A percentile compares a stretch with the other conserved stretches of the same genome.
Evolutionary conservation across 169 alveolate species (phyloP).

Genomic region (Babesia ovata): DNA sequence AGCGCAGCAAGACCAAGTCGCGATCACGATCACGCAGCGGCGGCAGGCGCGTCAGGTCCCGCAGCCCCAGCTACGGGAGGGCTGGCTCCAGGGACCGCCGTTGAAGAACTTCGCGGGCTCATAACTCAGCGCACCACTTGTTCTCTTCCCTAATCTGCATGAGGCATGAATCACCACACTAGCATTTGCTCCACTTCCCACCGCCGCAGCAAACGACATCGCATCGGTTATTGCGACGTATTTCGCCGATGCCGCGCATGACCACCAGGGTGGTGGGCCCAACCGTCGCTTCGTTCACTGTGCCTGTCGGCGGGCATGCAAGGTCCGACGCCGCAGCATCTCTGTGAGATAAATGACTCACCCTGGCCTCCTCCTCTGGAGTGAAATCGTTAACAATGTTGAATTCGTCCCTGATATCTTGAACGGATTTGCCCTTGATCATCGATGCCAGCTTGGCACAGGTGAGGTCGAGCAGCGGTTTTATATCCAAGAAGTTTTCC

Average conservation of each 20-base stretch:
- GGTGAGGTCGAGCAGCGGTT: slow-evolving; percentile 89
- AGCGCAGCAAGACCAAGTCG: slow-evolving; percentile 46
- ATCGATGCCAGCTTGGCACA: slow-evolving; percentile 94
- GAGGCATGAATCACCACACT: slow-evolving; percentile 35
- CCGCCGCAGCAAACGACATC: not conserved
- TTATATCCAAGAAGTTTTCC: slow-evolving; percentile 92
- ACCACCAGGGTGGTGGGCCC: no score
- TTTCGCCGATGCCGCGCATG: no score
- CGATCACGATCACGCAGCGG: slow-evolving; percentile 43
- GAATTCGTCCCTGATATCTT: slow-evolving; percentile 91
- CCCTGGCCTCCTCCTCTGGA: slow-evolving; percentile 93
- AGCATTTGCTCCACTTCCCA: slow-evolving; percentile 12
- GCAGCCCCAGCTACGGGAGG: slow-evolving; percentile 64
- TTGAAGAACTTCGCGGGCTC: slow-evolving; percentile 7
- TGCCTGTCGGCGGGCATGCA: not conserved
- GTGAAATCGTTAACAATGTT: slow-evolving; percentile 93
- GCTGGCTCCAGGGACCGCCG: slow-evolving; percentile 31
- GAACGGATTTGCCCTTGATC: slow-evolving; percentile 92
- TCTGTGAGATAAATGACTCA: slow-evolving; percentile 4
- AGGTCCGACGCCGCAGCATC: not conserved
- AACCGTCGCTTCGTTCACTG: no score
- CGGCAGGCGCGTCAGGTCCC: slow-evolving; percentile 39
- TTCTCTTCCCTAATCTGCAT: slow-evolving; percentile 93
- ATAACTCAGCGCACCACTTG: slow-evolving; percentile 94
- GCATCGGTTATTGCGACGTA: not conserved